Percentiles rank a stretch among this genome's conserved stretches.
Evolutionary conservation across 2,329 filamentous ascomycete genomes (phyloP).

Genomic region (Biscogniauxia mediterranea): DNA sequence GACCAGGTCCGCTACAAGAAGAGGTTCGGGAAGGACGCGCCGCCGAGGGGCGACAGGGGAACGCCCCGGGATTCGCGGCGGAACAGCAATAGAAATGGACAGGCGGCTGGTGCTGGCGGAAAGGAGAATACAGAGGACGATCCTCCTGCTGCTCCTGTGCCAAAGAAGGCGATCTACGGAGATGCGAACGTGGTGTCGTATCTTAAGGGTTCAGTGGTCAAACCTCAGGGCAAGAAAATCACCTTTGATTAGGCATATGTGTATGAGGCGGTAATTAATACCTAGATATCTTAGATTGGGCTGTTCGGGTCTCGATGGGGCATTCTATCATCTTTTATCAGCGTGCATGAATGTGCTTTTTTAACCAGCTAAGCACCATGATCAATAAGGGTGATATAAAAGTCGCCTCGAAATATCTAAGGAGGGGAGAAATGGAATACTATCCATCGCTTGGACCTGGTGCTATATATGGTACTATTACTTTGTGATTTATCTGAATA

Average conservation of each 20-base stretch:
- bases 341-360: not conserved
- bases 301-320: not conserved
- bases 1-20: slow-evolving; percentile 88
- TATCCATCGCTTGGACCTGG: too few species aligned
- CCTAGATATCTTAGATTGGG: not conserved
- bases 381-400: too few species aligned
- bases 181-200: slow-evolving; percentile 55
- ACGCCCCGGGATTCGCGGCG: slow-evolving; percentile 18
- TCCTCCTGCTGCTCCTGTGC: slow-evolving; percentile 4
- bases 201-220: slow-evolving; percentile 75
- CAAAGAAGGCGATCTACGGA: slow-evolving; percentile 32
- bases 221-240: slow-evolving; percentile 75
- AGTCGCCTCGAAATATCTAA: too few species aligned
- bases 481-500: too few species aligned
- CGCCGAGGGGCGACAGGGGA: slow-evolving; percentile 34
- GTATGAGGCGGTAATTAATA: not conserved
- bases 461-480: too few species aligned
- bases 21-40: slow-evolving; percentile 76
- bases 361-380: too few species aligned
- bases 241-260: slow-evolving; percentile 65
- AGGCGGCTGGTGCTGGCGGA: slow-evolving; percentile 8
- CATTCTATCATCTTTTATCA: not conserved
- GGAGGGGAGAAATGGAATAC: too few species aligned
- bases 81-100: slow-evolving; percentile 4
- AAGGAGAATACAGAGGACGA: slow-evolving; percentile 13